Evolutionary conservation across 805 yeast species (phyloP), one percentile per base, ranked within the genome.

Genomic region (Millerozyma miso): DNA sequence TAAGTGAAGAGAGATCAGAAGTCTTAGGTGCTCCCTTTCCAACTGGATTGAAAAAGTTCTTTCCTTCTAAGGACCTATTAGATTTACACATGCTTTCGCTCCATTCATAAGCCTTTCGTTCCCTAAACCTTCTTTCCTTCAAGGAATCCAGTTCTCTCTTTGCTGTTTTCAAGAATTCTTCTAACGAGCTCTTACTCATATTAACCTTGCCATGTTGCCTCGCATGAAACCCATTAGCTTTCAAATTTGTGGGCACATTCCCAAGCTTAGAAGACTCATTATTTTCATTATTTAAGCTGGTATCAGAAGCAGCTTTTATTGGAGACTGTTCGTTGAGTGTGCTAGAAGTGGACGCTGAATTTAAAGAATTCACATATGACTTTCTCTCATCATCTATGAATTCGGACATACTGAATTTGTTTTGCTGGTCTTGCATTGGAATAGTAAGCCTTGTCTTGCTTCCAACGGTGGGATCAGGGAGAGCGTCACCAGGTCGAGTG

Each of bases 61-160:
- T 55, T 13, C 61, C 51, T 38, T 66, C 74, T 12, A 79, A 48
- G 0, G 77, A 59, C 35, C 73, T 56, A 4, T 72, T 64, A n/a
- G 63, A 51, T 14, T 59, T 53, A 33, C 53, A 49, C 49, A 63
- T 59, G 34, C 66, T 60, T 31, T 52, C 63, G 33, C 77, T 68
- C 76, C 79, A 77, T 41, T 79, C 83, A 45, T 63, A 78, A 0
- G 83, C 81, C 33, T 69, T 67, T 32, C 63, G 54, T 37, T 73
- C 74, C 31, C 80, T 69, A 51, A 76, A 77, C 33, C 64, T 53
- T 32, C 64, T 63, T 44, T 76, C 77, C 31, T 71, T 72, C 26
- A 64, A 65, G 15, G 49, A 38, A 17, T 70, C 71, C 42, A 64
- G 65, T 15, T 62, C 60, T 14, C 55, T 55, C 44, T 76, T 75